A percentile compares a stretch with the other conserved stretches of the same genome.
Conservation (phyloP, 305 asterid species). For the Lippia alba region DNA sequence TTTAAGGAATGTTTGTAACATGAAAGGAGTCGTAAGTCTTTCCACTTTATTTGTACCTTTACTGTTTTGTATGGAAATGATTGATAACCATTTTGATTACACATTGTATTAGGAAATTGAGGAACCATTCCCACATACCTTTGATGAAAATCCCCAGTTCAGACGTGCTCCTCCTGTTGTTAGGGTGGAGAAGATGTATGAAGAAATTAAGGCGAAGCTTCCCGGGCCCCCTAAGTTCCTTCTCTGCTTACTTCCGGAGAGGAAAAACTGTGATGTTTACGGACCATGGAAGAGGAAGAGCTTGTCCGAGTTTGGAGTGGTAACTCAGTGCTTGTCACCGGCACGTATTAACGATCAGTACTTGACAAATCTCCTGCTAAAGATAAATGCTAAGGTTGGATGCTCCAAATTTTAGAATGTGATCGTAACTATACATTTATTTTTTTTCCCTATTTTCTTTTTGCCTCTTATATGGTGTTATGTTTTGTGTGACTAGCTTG, state of each 20-base stretch:
- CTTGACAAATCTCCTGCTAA: constrained; percentile 78
- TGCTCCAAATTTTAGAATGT: constrained; percentile 1
- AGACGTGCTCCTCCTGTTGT: constrained; percentile 64
- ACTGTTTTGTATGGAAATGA: constrained; percentile 2
- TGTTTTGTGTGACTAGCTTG: constrained; percentile 67
- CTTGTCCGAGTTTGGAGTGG: constrained; percentile 82
- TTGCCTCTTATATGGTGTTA: constrained; percentile 10
- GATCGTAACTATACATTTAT: not conserved
- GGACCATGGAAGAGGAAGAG: constrained; percentile 94
- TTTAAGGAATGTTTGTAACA: constrained; percentile 51
- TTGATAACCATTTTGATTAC: not conserved
- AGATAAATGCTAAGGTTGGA: constrained; percentile 88
- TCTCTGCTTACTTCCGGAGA: constrained; percentile 71
- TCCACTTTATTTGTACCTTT: not conserved
- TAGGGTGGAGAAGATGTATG: constrained; percentile 71
- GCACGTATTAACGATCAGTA: constrained; percentile 75
- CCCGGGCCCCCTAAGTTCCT: constrained; percentile 68
- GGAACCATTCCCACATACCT: constrained; percentile 49
- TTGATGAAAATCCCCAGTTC: constrained; percentile 58
- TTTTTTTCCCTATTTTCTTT: not conserved
- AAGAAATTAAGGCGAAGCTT: constrained; percentile 54
- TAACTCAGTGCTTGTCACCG: constrained; percentile 87
- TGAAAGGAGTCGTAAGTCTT: constrained; percentile 66
- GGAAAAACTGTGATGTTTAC: constrained; percentile 58
- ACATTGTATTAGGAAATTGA: constrained; percentile 46